phyloP scores from a whole-genome alignment of 148 eudicot species.

The Amaranthus hypochondriacus region DNA sequence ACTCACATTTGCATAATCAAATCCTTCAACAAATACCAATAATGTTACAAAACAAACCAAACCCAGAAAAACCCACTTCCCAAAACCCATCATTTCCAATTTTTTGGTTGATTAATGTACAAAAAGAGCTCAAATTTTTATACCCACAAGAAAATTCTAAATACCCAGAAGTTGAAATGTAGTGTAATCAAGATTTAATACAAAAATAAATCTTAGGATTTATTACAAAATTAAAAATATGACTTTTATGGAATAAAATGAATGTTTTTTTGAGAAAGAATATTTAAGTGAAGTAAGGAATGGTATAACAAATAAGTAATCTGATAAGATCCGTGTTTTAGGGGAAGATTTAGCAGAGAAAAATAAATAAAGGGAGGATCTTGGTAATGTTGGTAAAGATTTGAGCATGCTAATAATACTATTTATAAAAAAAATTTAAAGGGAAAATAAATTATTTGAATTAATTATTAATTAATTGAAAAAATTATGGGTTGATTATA shows the following conservation, averaged over 20 bases:
- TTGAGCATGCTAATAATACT: constrained; percentile 16
- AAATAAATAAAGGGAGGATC: not conserved
- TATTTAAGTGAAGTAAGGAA: constrained; percentile 3
- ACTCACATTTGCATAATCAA: constrained; percentile 41
- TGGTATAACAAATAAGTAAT: constrained; percentile 3
- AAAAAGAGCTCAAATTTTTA: not conserved
- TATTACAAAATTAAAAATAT: not conserved
- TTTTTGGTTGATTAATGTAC: not conserved
- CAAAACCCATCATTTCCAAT: constrained; percentile 22
- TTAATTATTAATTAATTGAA: too few species aligned
- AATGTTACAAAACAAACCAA: constrained; percentile 23
- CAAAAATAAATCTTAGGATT: not conserved
- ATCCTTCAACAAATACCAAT: constrained; percentile 31
- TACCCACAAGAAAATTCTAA: constrained; percentile 8
- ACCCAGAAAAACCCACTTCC: constrained; percentile 33
- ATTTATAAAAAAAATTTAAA: not conserved
- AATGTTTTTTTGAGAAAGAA: constrained; percentile 10
- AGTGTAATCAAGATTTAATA: not conserved
- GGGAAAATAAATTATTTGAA: not conserved
- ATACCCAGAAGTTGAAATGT: not conserved
- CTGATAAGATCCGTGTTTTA: constrained; percentile 27
- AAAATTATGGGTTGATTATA: not conserved
- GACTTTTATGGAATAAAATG: not conserved
- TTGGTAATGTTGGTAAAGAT: constrained; percentile 10
- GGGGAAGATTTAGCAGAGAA: constrained; percentile 5